Evolutionary conservation across 2,329 filamentous ascomycete species (phyloP).

Genomic region (Colletotrichum tanaceti): DNA sequence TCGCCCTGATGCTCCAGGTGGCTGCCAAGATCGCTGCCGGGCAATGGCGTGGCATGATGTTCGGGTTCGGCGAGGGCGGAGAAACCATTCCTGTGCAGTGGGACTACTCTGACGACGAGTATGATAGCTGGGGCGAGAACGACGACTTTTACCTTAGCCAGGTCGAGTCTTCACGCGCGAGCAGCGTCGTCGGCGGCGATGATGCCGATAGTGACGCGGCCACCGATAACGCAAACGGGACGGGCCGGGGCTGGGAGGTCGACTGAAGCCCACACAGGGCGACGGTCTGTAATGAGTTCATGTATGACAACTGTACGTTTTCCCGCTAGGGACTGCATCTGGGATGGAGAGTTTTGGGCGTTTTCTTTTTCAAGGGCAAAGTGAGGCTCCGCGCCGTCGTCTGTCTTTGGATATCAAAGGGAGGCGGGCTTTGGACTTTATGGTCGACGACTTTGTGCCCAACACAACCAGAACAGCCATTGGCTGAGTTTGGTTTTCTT

Average conservation of each 20-base stretch:
- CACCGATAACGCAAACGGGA: conserved; percentile 32
- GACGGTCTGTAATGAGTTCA: conserved; percentile 30
- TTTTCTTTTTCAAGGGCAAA: conserved; percentile 23
- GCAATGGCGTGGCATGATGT: conserved; percentile 70
- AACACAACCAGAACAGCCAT: background rate
- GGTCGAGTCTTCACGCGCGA: conserved; percentile 48
- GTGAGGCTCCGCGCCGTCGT: conserved; percentile 12
- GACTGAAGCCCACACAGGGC: conserved; percentile 35
- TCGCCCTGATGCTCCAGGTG: conserved; percentile 83
- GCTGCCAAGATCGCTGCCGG: conserved; percentile 78
- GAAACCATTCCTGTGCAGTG: conserved; percentile 68
- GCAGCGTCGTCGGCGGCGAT: conserved; percentile 29
- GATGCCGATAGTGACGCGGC: conserved; percentile 39
- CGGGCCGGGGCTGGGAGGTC: conserved; percentile 39
- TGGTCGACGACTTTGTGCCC: background rate
- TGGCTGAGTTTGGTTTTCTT: too few species aligned
- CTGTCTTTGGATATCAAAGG: conserved; percentile 20
- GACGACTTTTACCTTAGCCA: conserved; percentile 57
- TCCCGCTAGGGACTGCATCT: conserved; percentile 22
- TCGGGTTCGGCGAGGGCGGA: conserved; percentile 64
- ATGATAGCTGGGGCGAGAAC: conserved; percentile 68
- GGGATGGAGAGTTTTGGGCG: conserved; percentile 28
- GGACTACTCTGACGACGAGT: conserved; percentile 70
- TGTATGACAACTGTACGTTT: conserved; percentile 39
- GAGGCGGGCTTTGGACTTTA: background rate